Evolutionary conservation across 192 early-diverging fungal species (phyloP).

Genomic region (Dimargaris cristalligena): DNA sequence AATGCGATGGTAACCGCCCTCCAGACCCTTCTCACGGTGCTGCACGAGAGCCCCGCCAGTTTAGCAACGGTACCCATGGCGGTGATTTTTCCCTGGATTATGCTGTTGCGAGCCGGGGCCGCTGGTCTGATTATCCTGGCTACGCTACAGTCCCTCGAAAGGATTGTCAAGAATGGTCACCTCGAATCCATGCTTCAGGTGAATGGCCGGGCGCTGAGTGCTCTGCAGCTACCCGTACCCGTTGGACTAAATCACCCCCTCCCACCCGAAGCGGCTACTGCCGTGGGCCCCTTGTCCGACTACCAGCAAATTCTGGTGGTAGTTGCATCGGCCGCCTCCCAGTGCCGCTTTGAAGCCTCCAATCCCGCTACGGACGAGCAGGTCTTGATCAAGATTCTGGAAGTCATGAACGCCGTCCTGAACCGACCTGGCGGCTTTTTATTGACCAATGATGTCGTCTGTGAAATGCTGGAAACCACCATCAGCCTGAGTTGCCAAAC

Average conservation of each 20-base stretch:
- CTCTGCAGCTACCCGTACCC: neutral
- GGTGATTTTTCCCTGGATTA: neutral
- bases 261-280: no score
- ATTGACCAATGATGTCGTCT: constrained; percentile 81
- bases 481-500: constrained; percentile 95
- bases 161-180: neutral
- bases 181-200: neutral
- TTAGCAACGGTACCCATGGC: neutral
- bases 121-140: neutral
- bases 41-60: neutral
- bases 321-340: constrained; percentile 62
- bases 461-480: constrained; percentile 94
- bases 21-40: neutral
- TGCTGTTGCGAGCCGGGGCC: neutral
- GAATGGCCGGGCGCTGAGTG: neutral
- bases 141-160: constrained; percentile 16
- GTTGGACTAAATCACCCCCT: no score
- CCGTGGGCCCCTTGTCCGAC: neutral
- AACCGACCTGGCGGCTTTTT: constrained; percentile 47
- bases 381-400: constrained; percentile 77
- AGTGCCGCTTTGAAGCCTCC: constrained; percentile 91
- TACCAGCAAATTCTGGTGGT: constrained; percentile 19
- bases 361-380: constrained; percentile 89
- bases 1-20: neutral
- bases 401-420: constrained; percentile 57